Base-by-base conservation (phyloP, 2,329 filamentous ascomycete species). In the Saccharata proteae region DNA sequence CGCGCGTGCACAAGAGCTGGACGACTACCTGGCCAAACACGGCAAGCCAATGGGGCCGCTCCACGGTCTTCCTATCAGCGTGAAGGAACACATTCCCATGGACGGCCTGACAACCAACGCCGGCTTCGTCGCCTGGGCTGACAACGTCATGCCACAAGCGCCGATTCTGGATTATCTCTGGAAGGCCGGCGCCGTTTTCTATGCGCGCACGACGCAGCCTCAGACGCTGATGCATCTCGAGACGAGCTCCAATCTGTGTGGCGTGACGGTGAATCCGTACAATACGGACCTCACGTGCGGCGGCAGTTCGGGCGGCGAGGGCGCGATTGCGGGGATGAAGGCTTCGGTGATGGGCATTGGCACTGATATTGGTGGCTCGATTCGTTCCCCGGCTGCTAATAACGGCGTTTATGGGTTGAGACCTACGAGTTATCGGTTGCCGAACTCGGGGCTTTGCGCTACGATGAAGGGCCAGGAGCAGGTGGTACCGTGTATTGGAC, bases 261-360 rank as follows among this genome's bases (percentile, higher is more conserved):
- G 66, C 2, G 51, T 52, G 0, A 73, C 69, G 0, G 53, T 64
- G 6, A 73, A 72, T 40, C 67, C 69, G 0, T 60, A 58, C 44
- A 72, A 73, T 43, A 56, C 55, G 2, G 57, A 49, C 2, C 47
- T 72, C 17, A 67, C 65, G 0, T 41, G 53, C 9, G 70, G 70
- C 5, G 70, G 69, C 2, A 65, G 59, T 2, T 67, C 64, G 4
- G 70, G 71, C 20, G 70, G 70, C 30, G 70, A 74, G 44, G 68
- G 68, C 2, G 67, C 70, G 0, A 45, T 74, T 7, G 29, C 71
- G 5, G 69, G 59, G 0, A 46, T 71, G 15, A 49, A 62, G 9
- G 69, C 68, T 8, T 65, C 61, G 16, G 57, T 56, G 43, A 49
- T 74, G 11, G 69, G 69, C 2, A 60, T 72, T 29, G 69, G 0